These are phyloP conservation scores for Thelonectria olida DNA, from an alignment of 2,329 filamentous ascomycete species.

Conservation along the genomic window DNA sequence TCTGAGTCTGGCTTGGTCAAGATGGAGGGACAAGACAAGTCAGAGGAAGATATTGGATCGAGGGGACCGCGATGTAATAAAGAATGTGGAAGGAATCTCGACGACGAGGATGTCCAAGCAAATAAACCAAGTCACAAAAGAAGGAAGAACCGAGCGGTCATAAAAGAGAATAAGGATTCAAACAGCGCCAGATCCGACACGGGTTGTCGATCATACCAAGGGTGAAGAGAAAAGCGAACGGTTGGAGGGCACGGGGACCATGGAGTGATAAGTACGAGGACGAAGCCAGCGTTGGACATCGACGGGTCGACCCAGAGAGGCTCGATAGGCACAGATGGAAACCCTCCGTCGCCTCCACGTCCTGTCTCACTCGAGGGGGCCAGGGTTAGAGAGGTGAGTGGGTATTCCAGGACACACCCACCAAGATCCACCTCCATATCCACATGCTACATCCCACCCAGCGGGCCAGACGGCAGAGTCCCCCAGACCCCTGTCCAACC, in stretches of 20 bases:
- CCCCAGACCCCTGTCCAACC: constrained; percentile 38
- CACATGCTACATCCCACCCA: constrained; percentile 29
- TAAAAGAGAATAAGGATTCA: constrained; percentile 57
- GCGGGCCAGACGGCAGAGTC: constrained; percentile 42
- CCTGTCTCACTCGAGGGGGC: constrained; percentile 60
- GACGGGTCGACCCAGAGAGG: constrained; percentile 39
- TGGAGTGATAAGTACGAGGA: constrained; percentile 59
- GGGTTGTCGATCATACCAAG: constrained; percentile 59
- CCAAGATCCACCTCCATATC: constrained; percentile 30
- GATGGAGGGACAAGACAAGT: constrained; percentile 16
- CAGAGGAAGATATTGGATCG: constrained; percentile 31
- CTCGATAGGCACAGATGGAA: constrained; percentile 39
- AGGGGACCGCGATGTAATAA: constrained; percentile 41
- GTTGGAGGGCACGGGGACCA: constrained; percentile 54
- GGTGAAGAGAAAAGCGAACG: constrained; percentile 45
- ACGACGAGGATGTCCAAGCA: constrained; percentile 52
- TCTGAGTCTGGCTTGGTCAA: constrained; percentile 19
- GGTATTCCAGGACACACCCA: constrained; percentile 32
- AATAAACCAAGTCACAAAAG: constrained; percentile 55
- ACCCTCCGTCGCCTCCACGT: constrained; percentile 50
- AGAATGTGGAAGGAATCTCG: constrained; percentile 55
- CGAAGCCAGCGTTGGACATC: constrained; percentile 50
- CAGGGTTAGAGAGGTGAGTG: constrained; percentile 48
- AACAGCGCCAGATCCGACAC: constrained; percentile 53
- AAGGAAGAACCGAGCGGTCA: constrained; percentile 61